These are phyloP conservation scores for Saccharomyces mikatae DNA, from an alignment of 805 yeast species.

Conservation along the genomic window DNA sequence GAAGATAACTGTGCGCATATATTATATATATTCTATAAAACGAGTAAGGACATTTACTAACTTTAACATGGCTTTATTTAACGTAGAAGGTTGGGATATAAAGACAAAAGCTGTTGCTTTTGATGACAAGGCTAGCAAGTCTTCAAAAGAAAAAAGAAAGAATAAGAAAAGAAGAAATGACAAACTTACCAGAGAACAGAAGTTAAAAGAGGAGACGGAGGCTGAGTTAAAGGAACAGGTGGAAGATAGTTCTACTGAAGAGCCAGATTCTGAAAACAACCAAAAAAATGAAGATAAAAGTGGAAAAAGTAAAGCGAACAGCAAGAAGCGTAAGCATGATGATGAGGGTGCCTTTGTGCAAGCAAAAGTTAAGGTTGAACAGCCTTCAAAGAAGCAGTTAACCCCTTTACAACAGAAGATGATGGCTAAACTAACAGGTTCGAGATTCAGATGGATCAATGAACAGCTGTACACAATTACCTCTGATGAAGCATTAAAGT, in stretches of 20 bases:
- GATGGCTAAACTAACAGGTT: slow-evolving; percentile 91
- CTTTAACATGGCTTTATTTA: slow-evolving; percentile 56
- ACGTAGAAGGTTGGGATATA: slow-evolving; percentile 78
- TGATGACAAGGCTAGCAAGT: slow-evolving; percentile 32
- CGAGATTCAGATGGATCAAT: slow-evolving; percentile 95
- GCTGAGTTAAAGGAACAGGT: slow-evolving; percentile 1
- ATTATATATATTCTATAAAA: background rate
- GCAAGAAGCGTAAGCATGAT: slow-evolving; percentile 16
- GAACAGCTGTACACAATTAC: slow-evolving; percentile 88
- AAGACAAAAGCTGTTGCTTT: slow-evolving; percentile 44
- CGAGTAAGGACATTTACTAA: background rate
- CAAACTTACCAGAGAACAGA: slow-evolving; percentile 10
- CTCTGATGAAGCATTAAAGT: slow-evolving; percentile 65
- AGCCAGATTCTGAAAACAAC: background rate
- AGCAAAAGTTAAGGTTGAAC: slow-evolving; percentile 6
- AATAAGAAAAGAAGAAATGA: slow-evolving; percentile 18
- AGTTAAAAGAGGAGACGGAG: slow-evolving; percentile 4
- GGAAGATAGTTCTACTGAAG: background rate
- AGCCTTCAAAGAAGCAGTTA: slow-evolving; percentile 36
- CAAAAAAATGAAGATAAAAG: slow-evolving; percentile 1
- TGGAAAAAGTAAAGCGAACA: slow-evolving; percentile 27
- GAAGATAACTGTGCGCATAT: background rate
- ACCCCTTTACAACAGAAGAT: slow-evolving; percentile 90
- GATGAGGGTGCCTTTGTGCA: slow-evolving; percentile 5
- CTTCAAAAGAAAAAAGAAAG: slow-evolving; percentile 21